Evolutionary conservation across 148 eudicot genomes (phyloP), one percentile per base, ranked within the genome.

Genomic region (Persicaria tinctoria): DNA sequence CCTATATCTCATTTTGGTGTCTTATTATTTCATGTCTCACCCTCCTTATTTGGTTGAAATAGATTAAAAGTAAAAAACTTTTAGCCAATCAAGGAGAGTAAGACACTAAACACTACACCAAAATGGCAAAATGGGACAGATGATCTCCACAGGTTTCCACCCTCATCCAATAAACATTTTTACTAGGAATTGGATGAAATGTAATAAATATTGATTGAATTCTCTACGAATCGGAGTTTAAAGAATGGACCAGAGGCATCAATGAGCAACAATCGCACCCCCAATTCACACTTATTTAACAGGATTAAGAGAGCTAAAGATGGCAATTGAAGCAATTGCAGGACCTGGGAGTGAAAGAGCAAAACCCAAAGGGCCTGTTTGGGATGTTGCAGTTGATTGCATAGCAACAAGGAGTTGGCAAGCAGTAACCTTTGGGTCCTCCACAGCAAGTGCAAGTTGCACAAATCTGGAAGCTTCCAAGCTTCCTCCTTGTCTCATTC

Each of bases 361-460:
- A 94, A 79, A 88, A 91, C 56, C 98, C 98, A 84, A 91, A 94
- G 70, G 98, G 98, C 80, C 93, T 86, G 80, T 94, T 91, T 70
- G 98, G 98, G 17, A 94, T 94, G 78, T 94, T 91, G 93, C 98
- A 93, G 78, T 88, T 93, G 83, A 93, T 93, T 17, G 98, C 95
- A 83, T 93, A 93, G 77, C 98, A 94, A 80, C 98, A 94, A 78
- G 98, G 93, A n/a, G 98, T 83, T 50, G 93, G 98, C 74, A 94
- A 79, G 68, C 98, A 94, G 75, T 83, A 86, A 50, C 86, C 88
- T 78, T 78, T 87, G 46, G 85, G 81, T 5, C 98, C 92, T 66
- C 87, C 88, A 84, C 98, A 93, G 80, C 98, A 93, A 79, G 97
- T 93, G 78, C 98, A 93, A 69, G 88, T 80, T 59, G 97, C 89